Conservation (phyloP, 2,329 filamentous ascomycete genomes). For the Pseudogymnoascus sp. region DNA sequence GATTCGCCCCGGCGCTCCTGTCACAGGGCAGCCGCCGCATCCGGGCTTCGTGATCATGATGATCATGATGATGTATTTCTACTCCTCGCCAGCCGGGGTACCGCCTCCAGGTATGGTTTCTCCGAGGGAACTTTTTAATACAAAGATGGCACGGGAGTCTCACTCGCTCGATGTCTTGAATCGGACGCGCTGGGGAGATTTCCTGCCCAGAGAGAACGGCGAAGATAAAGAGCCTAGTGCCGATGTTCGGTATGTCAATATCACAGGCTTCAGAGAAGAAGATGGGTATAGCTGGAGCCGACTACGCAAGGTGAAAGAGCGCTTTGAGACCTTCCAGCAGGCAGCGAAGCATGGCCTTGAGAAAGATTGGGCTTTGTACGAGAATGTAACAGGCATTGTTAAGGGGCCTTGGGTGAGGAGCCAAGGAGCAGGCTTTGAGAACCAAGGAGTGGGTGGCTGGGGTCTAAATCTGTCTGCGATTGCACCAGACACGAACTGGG, state of each 20-base stretch:
- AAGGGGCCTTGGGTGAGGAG: conserved; percentile 26
- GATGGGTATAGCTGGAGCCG: conserved; percentile 76
- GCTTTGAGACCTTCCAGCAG: conserved; percentile 48
- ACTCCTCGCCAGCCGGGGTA: conserved; percentile 23
- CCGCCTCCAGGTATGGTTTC: conserved; percentile 34
- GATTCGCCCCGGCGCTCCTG: background rate
- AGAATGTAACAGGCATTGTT: conserved; percentile 30
- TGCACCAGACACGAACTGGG: conserved; percentile 60
- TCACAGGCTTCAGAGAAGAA: conserved; percentile 68
- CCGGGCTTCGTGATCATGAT: conserved; percentile 23
- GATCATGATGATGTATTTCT: conserved; percentile 28
- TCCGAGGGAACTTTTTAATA: conserved; percentile 36
- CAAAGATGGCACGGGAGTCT: conserved; percentile 46
- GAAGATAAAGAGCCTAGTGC: conserved; percentile 16
- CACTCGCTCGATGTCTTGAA: conserved; percentile 48
- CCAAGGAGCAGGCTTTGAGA: conserved; percentile 7
- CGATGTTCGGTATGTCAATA: conserved; percentile 48
- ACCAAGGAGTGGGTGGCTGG: conserved; percentile 23
- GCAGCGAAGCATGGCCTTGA: background rate
- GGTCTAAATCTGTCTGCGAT: conserved; percentile 59
- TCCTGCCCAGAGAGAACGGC: conserved; percentile 37
- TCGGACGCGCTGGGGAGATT: conserved; percentile 53
- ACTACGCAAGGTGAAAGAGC: conserved; percentile 57
- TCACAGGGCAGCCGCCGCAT: conserved; percentile 3
- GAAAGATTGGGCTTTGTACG: conserved; percentile 22